A percentile compares a stretch with the other conserved stretches of the same genome.
These are phyloP conservation scores for Aspergillus baeticus DNA, from an alignment of 495 filamentous ascomycete species.

Conservation along the genomic window DNA sequence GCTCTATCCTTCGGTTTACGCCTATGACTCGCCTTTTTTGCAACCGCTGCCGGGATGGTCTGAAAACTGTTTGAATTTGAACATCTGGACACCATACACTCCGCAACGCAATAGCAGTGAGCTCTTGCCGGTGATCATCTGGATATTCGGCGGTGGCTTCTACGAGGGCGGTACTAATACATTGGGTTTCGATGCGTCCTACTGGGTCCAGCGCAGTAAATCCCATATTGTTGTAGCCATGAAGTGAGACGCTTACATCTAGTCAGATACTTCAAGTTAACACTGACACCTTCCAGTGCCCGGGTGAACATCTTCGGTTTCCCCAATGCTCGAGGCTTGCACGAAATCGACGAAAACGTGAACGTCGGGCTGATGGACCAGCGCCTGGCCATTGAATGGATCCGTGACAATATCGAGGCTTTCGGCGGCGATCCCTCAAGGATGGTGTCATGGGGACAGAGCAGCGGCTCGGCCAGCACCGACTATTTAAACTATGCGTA, in stretches of 20 bases:
- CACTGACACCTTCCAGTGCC: slow-evolving; percentile 20
- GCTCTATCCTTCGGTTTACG: not conserved
- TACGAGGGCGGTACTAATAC: slow-evolving; percentile 30
- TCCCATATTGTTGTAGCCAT: slow-evolving; percentile 37
- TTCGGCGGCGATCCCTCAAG: slow-evolving; percentile 38
- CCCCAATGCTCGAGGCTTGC: slow-evolving; percentile 26
- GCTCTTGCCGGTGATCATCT: slow-evolving; percentile 20
- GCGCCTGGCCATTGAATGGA: slow-evolving; percentile 29
- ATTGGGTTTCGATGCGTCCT: slow-evolving; percentile 34
- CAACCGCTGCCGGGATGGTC: not conserved
- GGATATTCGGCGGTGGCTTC: slow-evolving; percentile 27
- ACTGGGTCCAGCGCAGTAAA: slow-evolving; percentile 25
- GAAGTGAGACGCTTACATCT: slow-evolving; percentile 11
- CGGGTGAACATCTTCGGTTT: slow-evolving; percentile 40
- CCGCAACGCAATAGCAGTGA: too few relatives aligned
- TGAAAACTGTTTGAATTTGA: slow-evolving; percentile 56
- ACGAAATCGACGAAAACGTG: slow-evolving; percentile 5
- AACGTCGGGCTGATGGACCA: slow-evolving; percentile 35
- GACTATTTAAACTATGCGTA: slow-evolving; percentile 30
- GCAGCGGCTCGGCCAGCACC: slow-evolving; percentile 30
- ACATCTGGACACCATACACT: slow-evolving; percentile 41
- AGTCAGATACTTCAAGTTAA: not conserved
- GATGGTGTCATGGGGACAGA: slow-evolving; percentile 38
- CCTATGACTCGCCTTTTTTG: not conserved
- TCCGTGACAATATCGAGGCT: slow-evolving; percentile 29